phyloP scores from a whole-genome alignment of 768 basidiomycete genomes.

The Kwoniella dendrophila region DNA sequence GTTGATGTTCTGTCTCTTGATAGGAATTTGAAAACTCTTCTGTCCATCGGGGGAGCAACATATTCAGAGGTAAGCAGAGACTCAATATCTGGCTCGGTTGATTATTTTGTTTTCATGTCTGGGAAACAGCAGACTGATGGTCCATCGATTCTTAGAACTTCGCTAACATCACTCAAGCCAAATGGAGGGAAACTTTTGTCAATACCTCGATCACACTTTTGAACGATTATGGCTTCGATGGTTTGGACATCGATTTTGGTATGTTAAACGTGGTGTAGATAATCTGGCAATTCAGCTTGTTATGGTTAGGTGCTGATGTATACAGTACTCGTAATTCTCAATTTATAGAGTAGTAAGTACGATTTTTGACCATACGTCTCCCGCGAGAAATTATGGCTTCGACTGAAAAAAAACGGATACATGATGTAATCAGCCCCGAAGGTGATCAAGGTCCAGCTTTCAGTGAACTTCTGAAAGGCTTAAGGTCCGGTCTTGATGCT shows the following conservation, averaged over 20 bases:
- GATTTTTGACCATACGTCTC: no score
- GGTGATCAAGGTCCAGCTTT: conserved; percentile 10
- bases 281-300: no score
- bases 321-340: no score
- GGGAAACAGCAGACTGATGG: no score
- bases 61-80: conserved; percentile 33
- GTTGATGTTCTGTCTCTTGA: conserved; percentile 57
- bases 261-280: not conserved
- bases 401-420: no score
- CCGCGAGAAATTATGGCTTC: no score
- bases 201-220: conserved; percentile 72
- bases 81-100: not conserved
- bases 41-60: conserved; percentile 87
- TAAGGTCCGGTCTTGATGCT: conserved; percentile 1
- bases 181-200: conserved; percentile 73
- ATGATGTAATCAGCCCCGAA: not conserved
- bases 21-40: conserved; percentile 62
- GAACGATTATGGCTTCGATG: conserved; percentile 90
- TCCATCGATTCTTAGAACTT: conserved; percentile 61
- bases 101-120: no score
- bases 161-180: conserved; percentile 70
- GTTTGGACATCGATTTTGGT: conserved; percentile 53
- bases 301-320: no score
- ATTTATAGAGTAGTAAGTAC: conserved; percentile 7
- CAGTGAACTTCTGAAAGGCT: conserved; percentile 4